These are phyloP conservation scores for Colletotrichum incanum DNA, from an alignment of 2,329 filamentous ascomycete species.

Conservation along the genomic window DNA sequence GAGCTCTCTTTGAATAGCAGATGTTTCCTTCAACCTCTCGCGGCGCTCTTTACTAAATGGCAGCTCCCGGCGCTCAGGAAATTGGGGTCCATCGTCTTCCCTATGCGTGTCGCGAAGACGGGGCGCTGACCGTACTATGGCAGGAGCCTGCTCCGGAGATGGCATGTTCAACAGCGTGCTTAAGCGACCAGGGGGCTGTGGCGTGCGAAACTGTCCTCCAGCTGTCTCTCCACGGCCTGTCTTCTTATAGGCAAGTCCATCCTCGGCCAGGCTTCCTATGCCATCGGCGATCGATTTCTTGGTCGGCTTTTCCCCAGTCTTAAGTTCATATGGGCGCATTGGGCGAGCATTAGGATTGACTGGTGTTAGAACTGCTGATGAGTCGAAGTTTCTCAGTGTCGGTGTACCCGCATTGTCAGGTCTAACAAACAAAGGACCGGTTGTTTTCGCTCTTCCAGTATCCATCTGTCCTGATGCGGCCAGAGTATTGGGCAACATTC, in stretches of 20 bases:
- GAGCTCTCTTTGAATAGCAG: constrained; percentile 15
- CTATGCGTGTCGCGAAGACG: constrained; percentile 44
- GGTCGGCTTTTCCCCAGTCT: constrained; percentile 36
- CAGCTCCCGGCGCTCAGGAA: constrained; percentile 60
- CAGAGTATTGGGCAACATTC: not conserved
- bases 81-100: constrained; percentile 47
- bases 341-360: constrained; percentile 54
- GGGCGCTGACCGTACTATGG: constrained; percentile 48
- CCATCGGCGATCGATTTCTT: constrained; percentile 52
- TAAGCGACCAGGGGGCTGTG: constrained; percentile 50
- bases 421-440: constrained; percentile 30
- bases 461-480: not conserved
- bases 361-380: constrained; percentile 55
- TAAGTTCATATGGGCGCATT: constrained; percentile 46
- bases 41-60: constrained; percentile 54
- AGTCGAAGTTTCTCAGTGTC: constrained; percentile 42
- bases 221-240: constrained; percentile 32
- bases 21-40: constrained; percentile 33
- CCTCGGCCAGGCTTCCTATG: constrained; percentile 64
- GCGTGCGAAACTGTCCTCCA: constrained; percentile 39
- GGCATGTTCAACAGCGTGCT: constrained; percentile 53
- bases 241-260: constrained; percentile 56
- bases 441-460: constrained; percentile 6
- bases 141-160: constrained; percentile 45
- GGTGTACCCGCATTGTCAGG: constrained; percentile 40